These are phyloP conservation scores for Aethionema arabicum DNA, from an alignment of 345 rosid species.

Conservation along the genomic window DNA sequence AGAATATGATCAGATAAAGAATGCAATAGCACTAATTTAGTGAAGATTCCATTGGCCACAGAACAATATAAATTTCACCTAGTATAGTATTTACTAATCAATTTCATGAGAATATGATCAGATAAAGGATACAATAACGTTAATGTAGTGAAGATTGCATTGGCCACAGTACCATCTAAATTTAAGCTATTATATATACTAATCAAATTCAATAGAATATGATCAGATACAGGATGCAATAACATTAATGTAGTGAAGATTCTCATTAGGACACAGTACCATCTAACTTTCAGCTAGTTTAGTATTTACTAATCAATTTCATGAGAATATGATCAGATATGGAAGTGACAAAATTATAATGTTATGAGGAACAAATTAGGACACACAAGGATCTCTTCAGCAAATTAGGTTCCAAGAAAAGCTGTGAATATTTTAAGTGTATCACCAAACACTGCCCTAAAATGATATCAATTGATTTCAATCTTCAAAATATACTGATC, in stretches of 20 bases:
- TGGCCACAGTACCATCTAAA: too few species aligned
- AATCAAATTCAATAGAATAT: too few species aligned
- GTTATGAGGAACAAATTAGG: neutral
- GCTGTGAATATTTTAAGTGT: too few species aligned
- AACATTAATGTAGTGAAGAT: conserved; percentile 1
- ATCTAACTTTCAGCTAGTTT: neutral
- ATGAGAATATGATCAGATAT: neutral
- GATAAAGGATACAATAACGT: neutral
- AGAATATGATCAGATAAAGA: neutral
- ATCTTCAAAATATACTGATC: neutral
- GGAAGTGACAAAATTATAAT: too few species aligned
- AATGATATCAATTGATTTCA: too few species aligned
- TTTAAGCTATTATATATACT: too few species aligned
- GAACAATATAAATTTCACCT: neutral
- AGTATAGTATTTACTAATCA: neutral
- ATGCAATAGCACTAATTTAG: neutral
- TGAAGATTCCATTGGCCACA: neutral
- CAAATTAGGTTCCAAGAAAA: neutral
- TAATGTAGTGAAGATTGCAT: too few species aligned
- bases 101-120: neutral
- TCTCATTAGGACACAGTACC: neutral
- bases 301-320: neutral
- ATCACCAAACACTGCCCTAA: too few species aligned
- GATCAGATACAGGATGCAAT: neutral
- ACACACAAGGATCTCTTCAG: conserved; percentile 3